Conservation (phyloP, 2,329 filamentous ascomycete species). For the Aspergillus versicolor region DNA sequence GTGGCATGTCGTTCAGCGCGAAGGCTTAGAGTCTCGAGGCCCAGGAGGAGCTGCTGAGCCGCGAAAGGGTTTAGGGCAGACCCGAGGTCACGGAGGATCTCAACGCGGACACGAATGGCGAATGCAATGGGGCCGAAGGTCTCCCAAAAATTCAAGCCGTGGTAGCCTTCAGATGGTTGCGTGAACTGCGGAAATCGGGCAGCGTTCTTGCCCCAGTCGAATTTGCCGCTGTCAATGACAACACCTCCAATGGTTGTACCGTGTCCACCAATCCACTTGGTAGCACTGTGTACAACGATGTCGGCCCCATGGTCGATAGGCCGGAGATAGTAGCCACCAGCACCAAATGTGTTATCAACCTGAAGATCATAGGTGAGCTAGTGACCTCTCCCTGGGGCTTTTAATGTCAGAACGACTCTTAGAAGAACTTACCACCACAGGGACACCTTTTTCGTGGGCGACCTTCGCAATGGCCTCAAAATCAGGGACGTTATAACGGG, state of each 20-base stretch:
- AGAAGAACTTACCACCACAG: conserved; percentile 52
- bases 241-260: conserved; percentile 88
- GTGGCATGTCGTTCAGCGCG: conserved; percentile 81
- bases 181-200: conserved; percentile 89
- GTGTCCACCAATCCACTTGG: conserved; percentile 96
- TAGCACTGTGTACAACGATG: conserved; percentile 90
- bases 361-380: conserved; percentile 31
- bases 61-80: conserved; percentile 83
- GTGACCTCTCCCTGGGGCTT: neutral
- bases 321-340: conserved; percentile 81
- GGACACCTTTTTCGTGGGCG: conserved; percentile 69
- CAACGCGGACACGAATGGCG: conserved; percentile 81
- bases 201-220: conserved; percentile 85
- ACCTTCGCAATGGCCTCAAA: conserved; percentile 82
- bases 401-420: conserved; percentile 9
- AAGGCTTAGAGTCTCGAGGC: conserved; percentile 84
- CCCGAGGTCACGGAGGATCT: conserved; percentile 85
- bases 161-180: conserved; percentile 82
- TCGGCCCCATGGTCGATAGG: conserved; percentile 90
- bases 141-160: conserved; percentile 92
- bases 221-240: conserved; percentile 84
- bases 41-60: conserved; percentile 86
- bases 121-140: conserved; percentile 84
- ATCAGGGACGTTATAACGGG: conserved; percentile 88
- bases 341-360: conserved; percentile 95